Percentiles rank a stretch among this genome's conserved stretches.
Evolutionary conservation across 176 grass and related monocot genomes (phyloP).

Genomic region (Saccharum spontaneum): DNA sequence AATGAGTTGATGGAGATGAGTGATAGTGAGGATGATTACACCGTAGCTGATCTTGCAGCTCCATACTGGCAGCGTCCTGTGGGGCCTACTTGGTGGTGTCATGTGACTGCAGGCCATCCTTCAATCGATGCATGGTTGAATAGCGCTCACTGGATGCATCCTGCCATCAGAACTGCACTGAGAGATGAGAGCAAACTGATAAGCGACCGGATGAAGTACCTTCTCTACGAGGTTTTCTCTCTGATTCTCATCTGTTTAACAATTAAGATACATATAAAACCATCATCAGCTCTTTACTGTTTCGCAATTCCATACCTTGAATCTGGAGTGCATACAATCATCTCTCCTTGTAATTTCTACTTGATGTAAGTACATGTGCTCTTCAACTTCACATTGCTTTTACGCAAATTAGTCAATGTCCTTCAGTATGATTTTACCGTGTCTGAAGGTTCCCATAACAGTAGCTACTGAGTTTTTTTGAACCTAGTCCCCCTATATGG

Average conservation of each 20-base stretch:
- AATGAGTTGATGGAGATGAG: slow-evolving; percentile 52
- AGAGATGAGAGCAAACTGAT: slow-evolving; percentile 87
- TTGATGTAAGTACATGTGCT: neutral
- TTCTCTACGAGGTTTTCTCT: slow-evolving; percentile 85
- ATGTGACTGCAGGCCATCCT: slow-evolving; percentile 72
- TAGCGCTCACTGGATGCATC: slow-evolving; percentile 92
- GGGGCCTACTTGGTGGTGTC: slow-evolving; percentile 97
- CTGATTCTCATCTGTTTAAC: slow-evolving; percentile 24
- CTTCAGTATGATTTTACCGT: neutral
- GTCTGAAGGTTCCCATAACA: neutral
- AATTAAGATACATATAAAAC: neutral
- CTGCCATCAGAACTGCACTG: slow-evolving; percentile 85
- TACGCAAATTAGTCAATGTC: neutral
- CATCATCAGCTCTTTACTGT: neutral
- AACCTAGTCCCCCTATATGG: neutral
- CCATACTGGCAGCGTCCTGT: slow-evolving; percentile 87
- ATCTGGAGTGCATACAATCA: neutral
- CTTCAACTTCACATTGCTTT: neutral
- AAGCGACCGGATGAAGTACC: slow-evolving; percentile 94
- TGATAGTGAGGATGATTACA: slow-evolving; percentile 84
- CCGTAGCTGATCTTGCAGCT: slow-evolving; percentile 83
- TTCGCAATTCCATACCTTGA: neutral
- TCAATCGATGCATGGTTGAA: slow-evolving; percentile 65
- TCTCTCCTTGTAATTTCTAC: slow-evolving; percentile 11
- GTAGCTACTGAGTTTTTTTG: neutral